Base-by-base conservation (phyloP, 2,329 filamentous ascomycete species). In the Alternaria infectoria region DNA sequence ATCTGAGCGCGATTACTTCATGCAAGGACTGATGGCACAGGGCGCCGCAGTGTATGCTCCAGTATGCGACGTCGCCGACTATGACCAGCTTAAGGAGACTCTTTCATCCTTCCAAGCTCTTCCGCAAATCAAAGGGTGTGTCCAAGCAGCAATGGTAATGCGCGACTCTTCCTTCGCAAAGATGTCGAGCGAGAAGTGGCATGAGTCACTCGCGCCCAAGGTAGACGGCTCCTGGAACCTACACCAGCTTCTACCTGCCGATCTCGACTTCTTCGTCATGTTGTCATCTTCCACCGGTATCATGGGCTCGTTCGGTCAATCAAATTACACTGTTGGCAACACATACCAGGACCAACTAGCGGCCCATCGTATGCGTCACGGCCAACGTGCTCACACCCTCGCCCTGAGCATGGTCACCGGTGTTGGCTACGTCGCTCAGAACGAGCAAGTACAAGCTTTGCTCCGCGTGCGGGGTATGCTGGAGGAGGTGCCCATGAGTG, bases 161-260 rank as follows among this genome's bases (percentile, higher is more conserved):
- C 44, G 67, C 9, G 69, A 72, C 46, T 59, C 67, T n/a, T 59
- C 68, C 0, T 70, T 73, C 43, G 60, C 69, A 2, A 67, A 67
- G 32, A 75, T 75, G 73, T 56, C 59, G 3, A 23, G 49, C 23
- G 60, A 57, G 6, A 52, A 70, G 23, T 74, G 68, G 65, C 57
- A 54, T 2, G 23, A 55, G 8, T 57, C 62, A 1, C 50, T 71
- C 5, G 28, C 44, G 1, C 63, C 72, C 6, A 82, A 83, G 57
- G 64, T 82, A 8, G 45, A 54, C 5, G 78, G 79, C 2, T 74
- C 78, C 2, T 73, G 78, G 69, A 75, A 76, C 30, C 64, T 82
- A 0, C 70, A 75, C 30, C 25, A 19, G 3, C 51, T 57, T 7
- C 61, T 75, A 6, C 67, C 68, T 0, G 13, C 12, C 8, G 54